Conservation (phyloP, 495 filamentous ascomycete species). For the Penicillium atrosanguineum region DNA sequence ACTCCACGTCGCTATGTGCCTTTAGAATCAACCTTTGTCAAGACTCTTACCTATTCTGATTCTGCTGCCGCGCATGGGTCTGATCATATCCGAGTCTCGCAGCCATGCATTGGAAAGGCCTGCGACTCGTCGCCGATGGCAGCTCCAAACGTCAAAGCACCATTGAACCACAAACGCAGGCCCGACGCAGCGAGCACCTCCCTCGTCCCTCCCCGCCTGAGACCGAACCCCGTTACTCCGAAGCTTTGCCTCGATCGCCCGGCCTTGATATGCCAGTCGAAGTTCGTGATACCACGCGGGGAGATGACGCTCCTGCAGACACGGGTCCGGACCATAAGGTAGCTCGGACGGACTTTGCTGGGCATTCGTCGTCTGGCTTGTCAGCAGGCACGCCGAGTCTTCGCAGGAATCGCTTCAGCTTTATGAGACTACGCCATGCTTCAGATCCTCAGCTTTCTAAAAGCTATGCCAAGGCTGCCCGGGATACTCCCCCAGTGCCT, state of each 20-base stretch:
- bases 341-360: conserved; percentile 14
- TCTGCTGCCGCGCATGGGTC: conserved; percentile 21
- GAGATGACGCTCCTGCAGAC: conserved; percentile 13
- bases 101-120: conserved; percentile 50
- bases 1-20: conserved; percentile 25
- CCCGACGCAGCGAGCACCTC: conserved; percentile 45
- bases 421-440: conserved; percentile 87
- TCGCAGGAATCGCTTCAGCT: conserved; percentile 69
- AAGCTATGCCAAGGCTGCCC: conserved; percentile 65
- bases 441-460: conserved; percentile 90
- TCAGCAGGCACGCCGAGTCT: conserved; percentile 24
- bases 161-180: conserved; percentile 30
- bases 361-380: conserved; percentile 15
- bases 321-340: conserved; percentile 14
- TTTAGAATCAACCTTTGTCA: conserved; percentile 3
- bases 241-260: conserved; percentile 36
- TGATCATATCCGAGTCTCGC: conserved; percentile 16
- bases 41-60: not conserved
- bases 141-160: conserved; percentile 40
- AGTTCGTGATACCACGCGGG: conserved; percentile 4
- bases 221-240: conserved; percentile 36
- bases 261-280: conserved; percentile 9
- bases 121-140: conserved; percentile 40
- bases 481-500: conserved; percentile 69
- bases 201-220: conserved; percentile 36